Percentiles rank a stretch among this genome's conserved stretches.
Conservation (phyloP, 139 green algal genomes). For the Ettlia oleoabundans region DNA sequence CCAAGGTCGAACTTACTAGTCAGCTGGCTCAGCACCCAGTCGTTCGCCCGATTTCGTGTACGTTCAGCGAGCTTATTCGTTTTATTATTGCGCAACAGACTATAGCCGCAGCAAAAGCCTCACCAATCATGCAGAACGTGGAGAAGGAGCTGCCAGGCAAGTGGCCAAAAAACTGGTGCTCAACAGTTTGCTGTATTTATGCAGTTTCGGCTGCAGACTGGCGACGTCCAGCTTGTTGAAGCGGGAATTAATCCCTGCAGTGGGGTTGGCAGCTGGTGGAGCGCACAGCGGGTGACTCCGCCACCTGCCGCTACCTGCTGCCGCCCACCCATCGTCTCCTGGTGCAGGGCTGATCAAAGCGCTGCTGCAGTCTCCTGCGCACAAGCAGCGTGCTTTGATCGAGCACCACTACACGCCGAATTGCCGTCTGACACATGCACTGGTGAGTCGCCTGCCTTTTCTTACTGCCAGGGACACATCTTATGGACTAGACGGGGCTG, state of each 20-base stretch:
- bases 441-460: neutral
- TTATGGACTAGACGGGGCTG: no score
- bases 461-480: no score
- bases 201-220: no score
- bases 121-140: slow-evolving; percentile 15
- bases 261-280: neutral
- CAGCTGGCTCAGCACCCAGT: no score
- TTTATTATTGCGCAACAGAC: neutral
- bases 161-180: no score
- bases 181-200: no score
- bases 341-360: slow-evolving; percentile 16
- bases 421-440: slow-evolving; percentile 23
- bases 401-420: slow-evolving; percentile 33
- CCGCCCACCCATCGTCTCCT: neutral
- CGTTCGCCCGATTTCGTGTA: no score
- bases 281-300: neutral
- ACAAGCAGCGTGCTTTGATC: slow-evolving; percentile 20
- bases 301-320: neutral
- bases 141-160: slow-evolving; percentile 29
- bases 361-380: slow-evolving; percentile 15
- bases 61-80: neutral
- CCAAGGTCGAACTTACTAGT: no score
- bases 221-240: no score
- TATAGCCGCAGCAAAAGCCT: neutral
- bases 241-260: no score